A percentile compares a stretch with the other conserved stretches of the same genome.
Evolutionary conservation across 345 rosid genomes (phyloP).

Genomic region (Rubroshorea leprosula): DNA sequence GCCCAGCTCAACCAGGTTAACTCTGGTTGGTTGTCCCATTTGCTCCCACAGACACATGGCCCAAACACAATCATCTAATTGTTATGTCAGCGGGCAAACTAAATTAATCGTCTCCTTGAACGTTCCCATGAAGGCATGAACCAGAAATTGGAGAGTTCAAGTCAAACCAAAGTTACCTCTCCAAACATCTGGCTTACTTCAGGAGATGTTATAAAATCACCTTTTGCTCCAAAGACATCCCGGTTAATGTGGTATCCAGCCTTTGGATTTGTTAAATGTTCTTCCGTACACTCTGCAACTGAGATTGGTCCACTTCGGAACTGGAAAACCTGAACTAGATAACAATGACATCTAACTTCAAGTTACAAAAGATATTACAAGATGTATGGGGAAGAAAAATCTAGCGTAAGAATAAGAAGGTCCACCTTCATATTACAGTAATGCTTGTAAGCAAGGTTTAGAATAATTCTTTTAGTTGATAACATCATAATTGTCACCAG

Average conservation of each 20-base stretch:
- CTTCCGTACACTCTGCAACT: conserved; percentile 92
- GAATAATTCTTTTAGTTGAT: too few relatives aligned
- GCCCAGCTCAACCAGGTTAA: conserved; percentile 88
- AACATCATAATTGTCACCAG: too few relatives aligned
- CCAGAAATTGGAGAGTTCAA: neutral
- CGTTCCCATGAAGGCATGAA: neutral
- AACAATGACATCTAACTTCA: neutral
- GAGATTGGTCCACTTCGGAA: conserved; percentile 89
- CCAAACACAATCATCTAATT: conserved; percentile 83
- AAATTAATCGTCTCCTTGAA: conserved; percentile 1
- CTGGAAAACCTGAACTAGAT: neutral
- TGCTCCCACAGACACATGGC: conserved; percentile 92
- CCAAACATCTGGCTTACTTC: conserved; percentile 98
- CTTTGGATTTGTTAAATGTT: conserved; percentile 86
- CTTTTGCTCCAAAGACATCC: conserved; percentile 86
- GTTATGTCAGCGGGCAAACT: conserved; percentile 2
- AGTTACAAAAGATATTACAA: neutral
- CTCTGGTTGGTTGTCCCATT: conserved; percentile 75
- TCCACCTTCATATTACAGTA: too few relatives aligned
- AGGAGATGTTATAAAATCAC: conserved; percentile 95
- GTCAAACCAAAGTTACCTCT: conserved; percentile 44
- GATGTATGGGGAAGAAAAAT: neutral
- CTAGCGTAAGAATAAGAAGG: too few relatives aligned
- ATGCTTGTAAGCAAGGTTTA: too few relatives aligned
- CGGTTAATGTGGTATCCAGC: conserved; percentile 84